Base-by-base conservation (phyloP, 129 eudicot species). In the Pseudognaphalium luteoalbum region DNA sequence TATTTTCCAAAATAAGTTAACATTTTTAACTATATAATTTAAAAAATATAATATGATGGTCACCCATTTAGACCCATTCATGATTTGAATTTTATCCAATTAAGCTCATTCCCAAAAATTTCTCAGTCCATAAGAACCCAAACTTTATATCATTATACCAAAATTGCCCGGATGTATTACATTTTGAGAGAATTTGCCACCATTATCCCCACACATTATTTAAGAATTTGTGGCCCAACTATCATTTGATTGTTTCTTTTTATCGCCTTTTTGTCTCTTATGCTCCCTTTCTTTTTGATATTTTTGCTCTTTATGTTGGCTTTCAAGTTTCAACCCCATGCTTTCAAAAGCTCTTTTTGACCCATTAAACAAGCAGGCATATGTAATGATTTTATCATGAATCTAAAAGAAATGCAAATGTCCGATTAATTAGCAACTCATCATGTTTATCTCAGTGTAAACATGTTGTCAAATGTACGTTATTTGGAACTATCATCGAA, bases 291-390 rank as follows among this genome's bases (percentile, higher is more conserved):
- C 67, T 68, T 68, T 25, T 77, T 44, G 7, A 17, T 39, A 32
- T 7, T 32, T 77, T 77, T 57, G 60, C 60, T 34, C 76, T 70
- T 61, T 71, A 78, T 59, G 67, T 79, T 61, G 73, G 77, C 82
- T 79, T 79, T 79, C 1, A 12, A 50, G 7, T 56, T 42, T 42
- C 51, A 42, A 42, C 56, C 62, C 41, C 77, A 63, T 33, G 72
- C 82, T 78, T 61, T 62, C 29, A 4, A 71, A 71, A 71, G 21
- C 65, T 33, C 66, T 32, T 22, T 44, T 19, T 78, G 14, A 70
- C 7, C 56, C 65, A 37, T 14, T 44, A 33, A 70, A 70, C 42
- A 47, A 39, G 77, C 19, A 47, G 56, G 77, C 19, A 47, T 62
- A 77, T 70, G 77, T 20, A 51, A 61, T 70, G 60, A 70, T 71